Conservation (phyloP, 192 early-diverging fungal genomes). For the Glomus cerebriforme region DNA sequence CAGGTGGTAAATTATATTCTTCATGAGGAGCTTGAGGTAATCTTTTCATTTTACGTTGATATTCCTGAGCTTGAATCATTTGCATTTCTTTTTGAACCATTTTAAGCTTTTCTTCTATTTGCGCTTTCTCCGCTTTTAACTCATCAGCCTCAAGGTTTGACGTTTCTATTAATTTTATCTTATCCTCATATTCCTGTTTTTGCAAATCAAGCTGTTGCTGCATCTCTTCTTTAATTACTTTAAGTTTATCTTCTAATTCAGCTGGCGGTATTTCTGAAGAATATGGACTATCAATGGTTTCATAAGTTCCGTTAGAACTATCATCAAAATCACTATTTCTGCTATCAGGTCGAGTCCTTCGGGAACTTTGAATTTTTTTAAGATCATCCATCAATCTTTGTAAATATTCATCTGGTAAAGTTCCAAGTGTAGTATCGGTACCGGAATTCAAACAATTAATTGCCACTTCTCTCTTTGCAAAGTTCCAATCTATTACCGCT, state of each 20-base stretch:
- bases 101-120: conserved; percentile 47
- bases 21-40: conserved; percentile 40
- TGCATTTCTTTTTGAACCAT: conserved; percentile 54
- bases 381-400: conserved; percentile 60
- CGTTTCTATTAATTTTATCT: conserved; percentile 49
- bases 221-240: conserved; percentile 55
- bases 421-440: conserved; percentile 41
- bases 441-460: conserved; percentile 44
- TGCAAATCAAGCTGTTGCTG: conserved; percentile 50
- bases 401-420: conserved; percentile 58
- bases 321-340: conserved; percentile 46
- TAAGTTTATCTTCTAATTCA: conserved; percentile 49
- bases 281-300: conserved; percentile 29
- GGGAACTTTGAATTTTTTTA: conserved; percentile 52
- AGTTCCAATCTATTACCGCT: conserved; percentile 71
- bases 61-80: conserved; percentile 52
- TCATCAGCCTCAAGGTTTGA: conserved; percentile 46
- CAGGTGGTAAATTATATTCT: conserved; percentile 37
- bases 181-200: conserved; percentile 57
- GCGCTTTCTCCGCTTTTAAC: conserved; percentile 42
- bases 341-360: conserved; percentile 55
- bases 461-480: conserved; percentile 70
- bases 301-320: conserved; percentile 34
- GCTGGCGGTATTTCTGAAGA: conserved; percentile 41
- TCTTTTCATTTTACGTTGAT: conserved; percentile 54